Percentiles rank a stretch among this genome's conserved stretches.
Evolutionary conservation across 2,329 filamentous ascomycete genomes (phyloP).

Genomic region (Fusarium subglutinans): DNA sequence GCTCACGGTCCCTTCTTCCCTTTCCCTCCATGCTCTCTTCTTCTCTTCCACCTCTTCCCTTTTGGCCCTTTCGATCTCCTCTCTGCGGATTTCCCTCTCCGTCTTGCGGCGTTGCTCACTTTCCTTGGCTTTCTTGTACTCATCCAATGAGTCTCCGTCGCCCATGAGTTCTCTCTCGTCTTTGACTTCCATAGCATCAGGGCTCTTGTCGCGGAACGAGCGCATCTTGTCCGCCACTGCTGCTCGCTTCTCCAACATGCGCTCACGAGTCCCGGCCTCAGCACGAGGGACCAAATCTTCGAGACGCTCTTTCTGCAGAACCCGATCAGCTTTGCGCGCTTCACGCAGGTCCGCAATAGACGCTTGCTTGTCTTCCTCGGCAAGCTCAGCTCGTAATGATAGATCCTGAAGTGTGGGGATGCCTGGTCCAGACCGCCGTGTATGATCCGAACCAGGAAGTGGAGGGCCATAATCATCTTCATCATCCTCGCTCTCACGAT

Average conservation of each 20-base stretch:
- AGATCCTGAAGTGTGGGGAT: slow-evolving; percentile 82
- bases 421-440: slow-evolving; percentile 58
- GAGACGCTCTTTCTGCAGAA: slow-evolving; percentile 73
- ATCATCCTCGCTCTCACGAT: slow-evolving; percentile 48
- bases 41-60: slow-evolving; percentile 83
- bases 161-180: slow-evolving; percentile 83
- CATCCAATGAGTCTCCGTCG: slow-evolving; percentile 69
- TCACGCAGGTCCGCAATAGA: slow-evolving; percentile 66
- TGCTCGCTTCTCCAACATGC: slow-evolving; percentile 84
- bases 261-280: slow-evolving; percentile 82
- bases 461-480: slow-evolving; percentile 67
- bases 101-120: slow-evolving; percentile 78
- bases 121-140: slow-evolving; percentile 74
- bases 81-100: slow-evolving; percentile 82
- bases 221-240: slow-evolving; percentile 78
- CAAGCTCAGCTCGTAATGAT: slow-evolving; percentile 63
- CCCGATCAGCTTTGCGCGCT: slow-evolving; percentile 71
- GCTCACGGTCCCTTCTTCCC: slow-evolving; percentile 86
- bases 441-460: slow-evolving; percentile 39
- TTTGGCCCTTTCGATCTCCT: slow-evolving; percentile 80
- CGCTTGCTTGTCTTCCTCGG: slow-evolving; percentile 59
- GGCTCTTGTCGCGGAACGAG: slow-evolving; percentile 75
- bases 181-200: slow-evolving; percentile 60
- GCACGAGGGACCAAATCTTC: slow-evolving; percentile 87
- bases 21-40: slow-evolving; percentile 72